These are phyloP conservation scores for Cyberlindnera mrakii DNA, from an alignment of 805 yeast species.

Conservation along the genomic window DNA sequence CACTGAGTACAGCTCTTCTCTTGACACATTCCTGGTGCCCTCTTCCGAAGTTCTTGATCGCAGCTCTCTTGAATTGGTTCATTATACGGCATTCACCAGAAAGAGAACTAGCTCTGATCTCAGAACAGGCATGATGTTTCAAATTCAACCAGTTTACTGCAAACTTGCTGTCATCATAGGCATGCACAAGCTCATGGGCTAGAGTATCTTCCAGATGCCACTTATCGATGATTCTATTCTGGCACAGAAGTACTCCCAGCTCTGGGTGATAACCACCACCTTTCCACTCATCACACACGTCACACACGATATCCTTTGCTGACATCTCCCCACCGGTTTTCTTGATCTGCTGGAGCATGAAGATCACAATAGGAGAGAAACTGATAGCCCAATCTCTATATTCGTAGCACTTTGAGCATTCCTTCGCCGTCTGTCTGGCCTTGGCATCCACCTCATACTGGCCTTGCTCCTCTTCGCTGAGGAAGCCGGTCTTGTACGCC, in stretches of 20 bases:
- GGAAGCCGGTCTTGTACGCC: conserved; percentile 66
- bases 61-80: conserved; percentile 59
- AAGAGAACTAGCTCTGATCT: conserved; percentile 85
- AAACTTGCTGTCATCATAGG: conserved; percentile 85
- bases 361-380: conserved; percentile 79
- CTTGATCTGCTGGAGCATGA: conserved; percentile 78
- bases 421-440: conserved; percentile 37
- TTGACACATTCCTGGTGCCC: conserved; percentile 91
- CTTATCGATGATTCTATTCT: conserved; percentile 60
- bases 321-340: conserved; percentile 48
- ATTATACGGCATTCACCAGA: conserved; percentile 93
- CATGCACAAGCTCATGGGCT: conserved; percentile 90
- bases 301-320: conserved; percentile 61
- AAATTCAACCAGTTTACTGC: conserved; percentile 79
- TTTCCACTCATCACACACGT: conserved; percentile 71
- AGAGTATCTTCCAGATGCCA: conserved; percentile 87
- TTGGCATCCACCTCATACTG: conserved; percentile 52
- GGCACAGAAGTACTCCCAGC: conserved; percentile 79
- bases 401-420: conserved; percentile 68
- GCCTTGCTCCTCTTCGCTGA: conserved; percentile 42
- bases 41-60: conserved; percentile 48
- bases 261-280: conserved; percentile 95
- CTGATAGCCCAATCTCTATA: conserved; percentile 73
- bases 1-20: conserved; percentile 83
- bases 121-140: conserved; percentile 95